These are phyloP conservation scores for Liquidambar formosana DNA, from an alignment of 164 flowering plant genomes.

Conservation along the genomic window DNA sequence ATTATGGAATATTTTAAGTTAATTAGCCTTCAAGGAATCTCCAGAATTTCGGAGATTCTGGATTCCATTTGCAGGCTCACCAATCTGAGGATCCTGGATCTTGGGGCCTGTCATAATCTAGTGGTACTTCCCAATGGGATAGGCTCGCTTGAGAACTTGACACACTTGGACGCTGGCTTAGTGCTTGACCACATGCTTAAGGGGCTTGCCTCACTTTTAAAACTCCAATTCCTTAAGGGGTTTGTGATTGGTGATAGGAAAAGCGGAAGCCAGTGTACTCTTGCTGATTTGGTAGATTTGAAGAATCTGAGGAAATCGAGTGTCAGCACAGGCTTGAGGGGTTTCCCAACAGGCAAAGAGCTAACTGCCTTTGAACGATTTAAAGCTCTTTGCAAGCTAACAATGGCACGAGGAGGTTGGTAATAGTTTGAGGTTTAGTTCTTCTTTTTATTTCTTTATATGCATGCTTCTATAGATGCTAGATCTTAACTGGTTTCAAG, in stretches of 20 bases:
- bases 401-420: slow-evolving; percentile 37
- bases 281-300: slow-evolving; percentile 24
- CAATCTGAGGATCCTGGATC: no score
- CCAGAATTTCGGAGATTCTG: slow-evolving; percentile 31
- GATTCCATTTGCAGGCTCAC: slow-evolving; percentile 22
- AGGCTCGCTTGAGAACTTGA: no score
- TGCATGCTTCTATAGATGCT: no score
- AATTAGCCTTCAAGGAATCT: slow-evolving; percentile 50
- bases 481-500: no score
- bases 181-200: slow-evolving; percentile 39
- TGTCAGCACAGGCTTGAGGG: slow-evolving; percentile 17
- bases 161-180: slow-evolving; percentile 45
- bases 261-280: slow-evolving; percentile 10
- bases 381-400: slow-evolving; percentile 13
- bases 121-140: slow-evolving; percentile 30
- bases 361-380: background rate
- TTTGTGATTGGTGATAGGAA: slow-evolving; percentile 27
- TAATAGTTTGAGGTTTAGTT: no score
- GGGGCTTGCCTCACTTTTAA: no score
- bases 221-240: slow-evolving; percentile 50
- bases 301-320: slow-evolving; percentile 32
- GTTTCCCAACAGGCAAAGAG: background rate
- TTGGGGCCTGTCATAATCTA: slow-evolving; percentile 42
- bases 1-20: slow-evolving; percentile 21
- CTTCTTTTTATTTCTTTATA: no score